A percentile compares a stretch with the other conserved stretches of the same genome.
phyloP scores from a whole-genome alignment of 148 eudicot species.

The Cornus kousa region DNA sequence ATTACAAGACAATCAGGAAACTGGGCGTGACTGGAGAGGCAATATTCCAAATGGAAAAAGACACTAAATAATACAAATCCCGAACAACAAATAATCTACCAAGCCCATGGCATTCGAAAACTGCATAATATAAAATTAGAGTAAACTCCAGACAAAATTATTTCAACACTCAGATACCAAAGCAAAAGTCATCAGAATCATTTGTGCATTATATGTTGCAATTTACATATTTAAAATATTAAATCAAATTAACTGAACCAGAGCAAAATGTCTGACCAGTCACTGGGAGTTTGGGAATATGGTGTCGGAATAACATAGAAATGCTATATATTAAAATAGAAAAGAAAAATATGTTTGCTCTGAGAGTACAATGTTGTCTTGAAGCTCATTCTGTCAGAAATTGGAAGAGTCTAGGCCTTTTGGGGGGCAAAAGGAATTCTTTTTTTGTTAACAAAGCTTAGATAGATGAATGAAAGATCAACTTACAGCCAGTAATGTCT shows the following conservation, averaged over 20 bases:
- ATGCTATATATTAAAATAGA: not conserved
- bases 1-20: not conserved
- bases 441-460: not conserved
- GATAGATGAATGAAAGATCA: not conserved
- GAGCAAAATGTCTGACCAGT: not conserved
- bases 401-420: not conserved
- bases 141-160: too few relatives aligned
- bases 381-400: not conserved
- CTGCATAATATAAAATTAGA: not conserved
- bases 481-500: slow-evolving; percentile 83
- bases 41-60: not conserved
- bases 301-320: not conserved
- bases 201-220: not conserved
- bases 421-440: not conserved
- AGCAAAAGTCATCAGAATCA: too few relatives aligned
- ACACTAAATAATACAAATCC: too few relatives aligned
- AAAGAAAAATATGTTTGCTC: not conserved
- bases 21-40: not conserved
- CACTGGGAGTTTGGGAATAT: not conserved
- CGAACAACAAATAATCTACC: too few relatives aligned
- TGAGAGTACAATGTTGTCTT: not conserved
- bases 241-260: not conserved
- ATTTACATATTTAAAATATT: not conserved
- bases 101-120: not conserved
- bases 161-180: too few relatives aligned